Evolutionary conservation across 2,329 filamentous ascomycete genomes (phyloP), one percentile per base, ranked within the genome.

Genomic region (Metarhizium anisopliae): DNA sequence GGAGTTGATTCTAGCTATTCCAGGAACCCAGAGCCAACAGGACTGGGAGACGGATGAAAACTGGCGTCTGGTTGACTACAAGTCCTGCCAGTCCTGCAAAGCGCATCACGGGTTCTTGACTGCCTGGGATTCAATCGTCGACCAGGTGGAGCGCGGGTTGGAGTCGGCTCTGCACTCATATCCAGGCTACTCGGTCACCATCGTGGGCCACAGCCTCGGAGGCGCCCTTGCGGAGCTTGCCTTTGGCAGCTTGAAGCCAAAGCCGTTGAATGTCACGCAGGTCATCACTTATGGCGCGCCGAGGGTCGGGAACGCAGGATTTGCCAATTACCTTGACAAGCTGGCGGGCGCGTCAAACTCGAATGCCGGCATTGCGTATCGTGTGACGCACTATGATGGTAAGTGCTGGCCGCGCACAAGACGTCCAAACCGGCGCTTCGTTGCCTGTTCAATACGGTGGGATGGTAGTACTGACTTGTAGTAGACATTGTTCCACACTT

Each of bases 311-410:
- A 53, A 53, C 42, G 47, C 8, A 2, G 45, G n/a, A 4, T 40
- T 14, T 1, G 38, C 38, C 38, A 2, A 40, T 16, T 40, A 40
- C 38, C 5, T 40, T 40, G 38, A 53, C 29, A 38, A 40, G 8
- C 52, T 53, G 5, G 18, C 52, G 2, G 40, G 52, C 3, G 40
- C 52, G 4, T 47, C 52, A 6, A 40, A 47, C 29, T 3, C 4
- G 11, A 25, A 35, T 36, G 16, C 40, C 6, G 52, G 52, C 8
- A 29, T 25, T 18, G 2, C 47, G 10, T 47, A 47, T 11, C 52
- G 52, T n/a, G 43, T 47, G 10, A 53, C 52, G 6, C 52, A 53
- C 16, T 42, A n/a, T 4, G 25, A 53, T 29, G 52, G 52, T 53
- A 32, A 18, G 52, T 47, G 32, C 32, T 35, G 32, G 32, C 32